Percentiles rank a stretch among this genome's conserved stretches.
Conservation (phyloP, 129 eudicot genomes). For the Apium graveolens region DNA sequence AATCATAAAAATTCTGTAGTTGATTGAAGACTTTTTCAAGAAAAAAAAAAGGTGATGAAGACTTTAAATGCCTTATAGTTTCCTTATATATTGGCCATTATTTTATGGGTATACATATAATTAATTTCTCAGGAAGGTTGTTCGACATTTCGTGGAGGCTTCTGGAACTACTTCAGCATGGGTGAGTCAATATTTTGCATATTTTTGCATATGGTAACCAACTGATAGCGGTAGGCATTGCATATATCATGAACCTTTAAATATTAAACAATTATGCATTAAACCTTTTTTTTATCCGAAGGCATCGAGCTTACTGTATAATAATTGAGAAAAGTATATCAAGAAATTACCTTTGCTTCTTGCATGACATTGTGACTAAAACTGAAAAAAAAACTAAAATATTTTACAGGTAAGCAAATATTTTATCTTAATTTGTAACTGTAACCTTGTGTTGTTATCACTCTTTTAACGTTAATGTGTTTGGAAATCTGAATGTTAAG, state of each 20-base stretch:
- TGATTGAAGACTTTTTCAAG: not conserved
- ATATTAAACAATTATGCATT: not conserved
- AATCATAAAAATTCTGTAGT: not conserved
- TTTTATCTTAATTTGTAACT: not conserved
- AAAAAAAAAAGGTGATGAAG: not conserved
- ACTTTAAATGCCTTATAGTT: not conserved
- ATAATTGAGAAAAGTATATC: not conserved
- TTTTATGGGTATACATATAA: not conserved
- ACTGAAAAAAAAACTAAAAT: not conserved
- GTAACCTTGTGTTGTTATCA: not conserved
- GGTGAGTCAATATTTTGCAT: constrained; percentile 41
- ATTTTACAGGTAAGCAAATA: not conserved
- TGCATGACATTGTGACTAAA: not conserved
- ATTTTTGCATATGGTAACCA: not conserved
- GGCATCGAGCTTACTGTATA: not conserved
- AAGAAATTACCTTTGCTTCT: constrained; percentile 2
- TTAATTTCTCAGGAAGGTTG: constrained; percentile 51
- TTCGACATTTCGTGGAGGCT: constrained; percentile 82
- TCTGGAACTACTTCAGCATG: constrained; percentile 96
- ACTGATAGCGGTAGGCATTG: not conserved
- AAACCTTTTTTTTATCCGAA: not conserved
- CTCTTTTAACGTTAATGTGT: not conserved
- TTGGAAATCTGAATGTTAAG: not conserved
- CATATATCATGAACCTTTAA: not conserved
- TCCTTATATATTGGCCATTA: not conserved